Evolutionary conservation across 768 basidiomycete species (phyloP).

Genomic region (Mycena floridula): DNA sequence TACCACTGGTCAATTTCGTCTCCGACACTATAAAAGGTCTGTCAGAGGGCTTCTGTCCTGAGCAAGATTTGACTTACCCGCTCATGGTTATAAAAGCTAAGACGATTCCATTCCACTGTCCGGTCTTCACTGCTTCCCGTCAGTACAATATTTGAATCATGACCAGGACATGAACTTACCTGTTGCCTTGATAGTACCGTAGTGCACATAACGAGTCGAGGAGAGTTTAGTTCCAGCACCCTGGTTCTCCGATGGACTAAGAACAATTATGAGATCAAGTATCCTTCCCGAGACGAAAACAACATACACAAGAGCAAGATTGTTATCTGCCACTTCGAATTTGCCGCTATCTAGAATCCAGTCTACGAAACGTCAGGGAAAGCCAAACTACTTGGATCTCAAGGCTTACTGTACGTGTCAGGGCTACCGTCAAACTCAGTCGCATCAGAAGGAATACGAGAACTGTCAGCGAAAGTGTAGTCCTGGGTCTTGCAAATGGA

Average conservation of each 20-base stretch:
- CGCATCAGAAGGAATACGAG: constrained; percentile 58
- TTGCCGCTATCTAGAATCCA: background rate
- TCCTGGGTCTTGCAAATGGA: constrained; percentile 57
- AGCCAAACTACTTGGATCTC: too few relatives aligned
- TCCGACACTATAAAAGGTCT: constrained; percentile 35
- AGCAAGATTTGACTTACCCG: constrained; percentile 19
- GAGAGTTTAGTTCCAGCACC: constrained; percentile 77
- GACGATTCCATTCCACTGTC: constrained; percentile 76
- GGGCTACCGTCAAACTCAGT: constrained; percentile 73
- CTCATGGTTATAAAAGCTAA: constrained; percentile 85
- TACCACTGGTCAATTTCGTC: constrained; percentile 90
- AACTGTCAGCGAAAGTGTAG: constrained; percentile 61
- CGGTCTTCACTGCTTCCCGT: constrained; percentile 56
- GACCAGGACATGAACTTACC: constrained; percentile 27
- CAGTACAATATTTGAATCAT: background rate
- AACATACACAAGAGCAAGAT: background rate
- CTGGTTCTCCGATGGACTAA: constrained; percentile 49
- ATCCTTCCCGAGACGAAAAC: constrained; percentile 39
- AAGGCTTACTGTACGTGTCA: constrained; percentile 53
- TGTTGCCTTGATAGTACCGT: constrained; percentile 66
- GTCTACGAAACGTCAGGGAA: too few relatives aligned
- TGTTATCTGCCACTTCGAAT: constrained; percentile 9
- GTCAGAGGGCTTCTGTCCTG: background rate
- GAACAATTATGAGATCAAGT: background rate
- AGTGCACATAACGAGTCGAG: constrained; percentile 77